phyloP scores from a whole-genome alignment of 352 stramenopile genomes.

The Chrysophaeum taylorii region DNA sequence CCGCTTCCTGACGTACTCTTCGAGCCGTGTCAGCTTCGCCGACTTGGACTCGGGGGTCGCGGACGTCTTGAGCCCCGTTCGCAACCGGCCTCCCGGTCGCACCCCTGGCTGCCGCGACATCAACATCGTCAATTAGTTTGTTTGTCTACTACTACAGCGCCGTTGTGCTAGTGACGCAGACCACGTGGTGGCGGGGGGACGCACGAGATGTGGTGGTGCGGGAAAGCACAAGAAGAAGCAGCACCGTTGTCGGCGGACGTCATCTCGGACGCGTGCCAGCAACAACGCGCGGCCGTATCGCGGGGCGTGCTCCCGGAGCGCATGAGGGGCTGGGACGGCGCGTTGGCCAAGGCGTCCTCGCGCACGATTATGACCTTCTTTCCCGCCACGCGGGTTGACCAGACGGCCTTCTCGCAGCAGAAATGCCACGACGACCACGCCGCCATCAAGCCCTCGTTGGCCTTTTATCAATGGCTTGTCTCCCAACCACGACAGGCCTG shows the following conservation, averaged over 20 bases:
- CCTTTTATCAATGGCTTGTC: background rate
- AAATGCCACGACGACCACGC: background rate
- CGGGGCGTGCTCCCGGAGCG: too few relatives aligned
- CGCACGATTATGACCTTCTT: background rate
- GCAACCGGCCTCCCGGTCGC: constrained; percentile 1
- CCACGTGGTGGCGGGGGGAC: too few relatives aligned
- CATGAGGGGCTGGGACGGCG: constrained; percentile 3
- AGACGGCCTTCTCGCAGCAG: background rate
- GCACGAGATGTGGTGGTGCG: too few relatives aligned
- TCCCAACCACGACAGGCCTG: background rate
- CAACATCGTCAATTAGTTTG: constrained; percentile 23
- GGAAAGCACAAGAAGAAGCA: too few relatives aligned
- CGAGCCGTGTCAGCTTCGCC: constrained; percentile 26
- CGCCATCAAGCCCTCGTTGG: background rate
- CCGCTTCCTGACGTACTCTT: constrained; percentile 47
- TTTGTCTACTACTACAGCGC: too few relatives aligned
- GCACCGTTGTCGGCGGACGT: too few relatives aligned
- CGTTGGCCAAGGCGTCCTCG: background rate
- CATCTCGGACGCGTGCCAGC: too few relatives aligned
- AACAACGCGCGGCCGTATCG: too few relatives aligned
- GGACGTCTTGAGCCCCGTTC: background rate
- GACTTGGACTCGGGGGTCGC: constrained; percentile 3
- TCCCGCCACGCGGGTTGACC: background rate
- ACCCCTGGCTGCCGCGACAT: constrained; percentile 21
- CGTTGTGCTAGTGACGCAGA: too few relatives aligned